Base-by-base conservation (phyloP, 177 flowering plant species). In the Vitis hybrid region DNA sequence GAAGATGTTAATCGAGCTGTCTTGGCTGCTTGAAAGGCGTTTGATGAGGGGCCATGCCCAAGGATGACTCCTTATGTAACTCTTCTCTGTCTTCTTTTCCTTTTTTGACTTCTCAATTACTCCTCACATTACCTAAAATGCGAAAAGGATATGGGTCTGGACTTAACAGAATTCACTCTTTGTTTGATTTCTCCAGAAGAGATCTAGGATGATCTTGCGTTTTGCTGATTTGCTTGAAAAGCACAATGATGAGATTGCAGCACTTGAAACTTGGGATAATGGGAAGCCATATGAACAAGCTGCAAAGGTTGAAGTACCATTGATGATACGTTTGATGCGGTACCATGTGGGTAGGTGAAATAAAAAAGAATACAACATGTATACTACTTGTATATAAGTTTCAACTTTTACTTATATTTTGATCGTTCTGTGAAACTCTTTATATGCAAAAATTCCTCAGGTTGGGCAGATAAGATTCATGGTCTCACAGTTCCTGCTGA, bases 31-130 rank as follows among this genome's bases (percentile, higher is more conserved):
- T 89, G 94, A 49, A 88, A 81, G 76, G 97, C 97, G 14, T 91
- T 91, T 72, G 97, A 91, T 72, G 84, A 87, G 65, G 97, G 97
- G 64, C 93, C 93, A n/a, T 91, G 97, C 92, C 91, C 97, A 0
- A 87, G 32, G 71, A 89, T 91, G 94, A 73, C 87, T 13, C 84
- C 94, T 62, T 91, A 88, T 84, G 97, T 91, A 80, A 70, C 6
- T 11, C 62, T 26, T 65, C 45, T n/a, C 60, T 26, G 3, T 26
- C 56, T 4, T 58, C 54, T 52, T 26, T 54, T 26, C 54, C 50
- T 19, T 32, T 1, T 15, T 63, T 56, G 6, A 56, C 10, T 6
- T 21, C 26, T 9, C 3, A 26, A 26, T 26, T 2, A 26, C 4
- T 2, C 26, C 26, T 26, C 26, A 0, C 26, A 26, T 26, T 26